phyloP scores from a whole-genome alignment of 164 flowering plant species.

The Litsea cubeba region DNA sequence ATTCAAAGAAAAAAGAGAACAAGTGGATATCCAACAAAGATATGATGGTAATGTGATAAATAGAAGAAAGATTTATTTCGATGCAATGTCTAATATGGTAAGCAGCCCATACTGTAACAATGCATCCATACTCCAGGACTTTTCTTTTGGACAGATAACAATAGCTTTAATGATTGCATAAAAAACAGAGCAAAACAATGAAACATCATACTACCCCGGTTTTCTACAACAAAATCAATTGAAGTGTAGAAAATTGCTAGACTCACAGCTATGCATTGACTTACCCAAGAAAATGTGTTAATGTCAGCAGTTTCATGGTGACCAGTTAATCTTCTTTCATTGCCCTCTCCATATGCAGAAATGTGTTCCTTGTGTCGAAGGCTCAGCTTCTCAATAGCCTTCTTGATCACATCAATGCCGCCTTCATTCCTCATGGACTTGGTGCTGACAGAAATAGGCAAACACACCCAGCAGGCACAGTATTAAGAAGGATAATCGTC shows the following conservation, averaged over 20 bases:
- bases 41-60: too few species aligned
- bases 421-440: conserved; percentile 46
- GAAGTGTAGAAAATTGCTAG: neutral
- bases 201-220: too few species aligned
- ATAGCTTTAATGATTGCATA: too few species aligned
- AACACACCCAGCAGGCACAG: neutral
- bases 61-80: too few species aligned
- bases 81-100: too few species aligned
- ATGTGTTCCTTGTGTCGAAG: conserved; percentile 44
- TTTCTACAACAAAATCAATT: too few species aligned
- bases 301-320: conserved; percentile 24
- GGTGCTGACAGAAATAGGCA: conserved; percentile 20
- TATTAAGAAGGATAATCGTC: neutral
- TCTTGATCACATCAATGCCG: conserved; percentile 37
- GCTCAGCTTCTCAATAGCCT: conserved; percentile 39
- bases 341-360: conserved; percentile 44
- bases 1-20: too few species aligned
- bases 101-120: too few species aligned
- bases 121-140: too few species aligned
- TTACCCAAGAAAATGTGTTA: conserved; percentile 41
- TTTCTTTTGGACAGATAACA: too few species aligned
- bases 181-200: too few species aligned
- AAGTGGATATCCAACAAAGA: too few species aligned
- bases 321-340: conserved; percentile 42
- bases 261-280: neutral